A percentile compares a stretch with the other conserved stretches of the same genome.
These are phyloP conservation scores for Oryza glumipatula DNA, from an alignment of 176 grass and related monocot species.

Conservation along the genomic window DNA sequence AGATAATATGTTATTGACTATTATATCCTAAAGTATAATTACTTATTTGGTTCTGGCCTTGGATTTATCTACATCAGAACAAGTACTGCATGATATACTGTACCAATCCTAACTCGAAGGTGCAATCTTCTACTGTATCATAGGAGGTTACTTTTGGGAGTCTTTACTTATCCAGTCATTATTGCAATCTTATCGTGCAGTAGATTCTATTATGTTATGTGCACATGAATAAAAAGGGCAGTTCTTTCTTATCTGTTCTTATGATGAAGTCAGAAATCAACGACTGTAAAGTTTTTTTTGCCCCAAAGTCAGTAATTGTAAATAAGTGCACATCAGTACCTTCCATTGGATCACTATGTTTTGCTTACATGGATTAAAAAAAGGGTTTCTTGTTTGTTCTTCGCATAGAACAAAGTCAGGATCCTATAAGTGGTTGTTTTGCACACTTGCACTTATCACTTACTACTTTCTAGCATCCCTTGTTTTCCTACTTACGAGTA, in stretches of 20 bases:
- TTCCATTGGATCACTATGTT: not conserved
- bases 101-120: not conserved
- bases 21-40: not conserved
- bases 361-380: not conserved
- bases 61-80: not conserved
- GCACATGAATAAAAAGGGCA: not conserved
- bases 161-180: not conserved
- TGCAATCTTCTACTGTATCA: not conserved
- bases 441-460: not conserved
- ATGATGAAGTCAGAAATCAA: not conserved
- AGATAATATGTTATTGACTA: not conserved
- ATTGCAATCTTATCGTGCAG: constrained; percentile 5
- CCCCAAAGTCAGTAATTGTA: not conserved
- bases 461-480: not conserved
- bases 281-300: constrained; percentile 19
- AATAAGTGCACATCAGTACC: not conserved
- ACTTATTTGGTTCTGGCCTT: not conserved
- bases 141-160: not conserved
- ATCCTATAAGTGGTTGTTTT: not conserved
- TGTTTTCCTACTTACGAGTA: not conserved
- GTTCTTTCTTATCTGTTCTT: not conserved
- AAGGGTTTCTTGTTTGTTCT: constrained; percentile 8
- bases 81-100: not conserved
- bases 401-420: not conserved
- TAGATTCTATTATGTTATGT: constrained; percentile 10